A percentile compares a stretch with the other conserved stretches of the same genome.
These are phyloP conservation scores for Castanospermum australe DNA, from an alignment of 306 rosid species.

Conservation along the genomic window DNA sequence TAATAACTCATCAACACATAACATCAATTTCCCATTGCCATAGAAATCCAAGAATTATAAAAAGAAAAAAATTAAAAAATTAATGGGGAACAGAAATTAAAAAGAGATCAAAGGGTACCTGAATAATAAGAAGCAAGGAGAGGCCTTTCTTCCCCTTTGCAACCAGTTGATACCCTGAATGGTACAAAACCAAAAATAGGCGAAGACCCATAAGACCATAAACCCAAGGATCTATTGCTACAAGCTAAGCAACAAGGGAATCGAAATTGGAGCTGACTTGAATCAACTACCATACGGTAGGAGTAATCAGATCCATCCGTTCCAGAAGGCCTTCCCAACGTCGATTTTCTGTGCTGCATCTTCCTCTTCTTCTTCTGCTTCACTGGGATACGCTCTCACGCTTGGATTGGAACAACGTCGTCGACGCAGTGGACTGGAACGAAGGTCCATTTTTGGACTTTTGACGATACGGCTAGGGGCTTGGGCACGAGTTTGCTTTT, in stretches of 20 bases:
- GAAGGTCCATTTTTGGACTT: no score
- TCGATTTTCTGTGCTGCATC: slow-evolving; percentile 67
- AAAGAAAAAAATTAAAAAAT: background rate
- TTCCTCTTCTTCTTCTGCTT: background rate
- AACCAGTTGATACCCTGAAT: slow-evolving; percentile 79
- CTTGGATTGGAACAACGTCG: no score
- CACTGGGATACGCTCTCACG: no score
- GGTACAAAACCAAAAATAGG: background rate
- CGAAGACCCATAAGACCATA: background rate
- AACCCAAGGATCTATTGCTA: background rate
- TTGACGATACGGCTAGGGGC: background rate
- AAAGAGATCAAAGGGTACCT: slow-evolving; percentile 42
- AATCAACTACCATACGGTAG: slow-evolving; percentile 89
- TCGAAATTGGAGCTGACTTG: slow-evolving; percentile 65
- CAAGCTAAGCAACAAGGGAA: background rate
- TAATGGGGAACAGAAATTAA: background rate
- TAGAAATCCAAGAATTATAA: background rate
- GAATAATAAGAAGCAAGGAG: slow-evolving; percentile 39
- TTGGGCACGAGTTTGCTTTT: no score
- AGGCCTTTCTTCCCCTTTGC: slow-evolving; percentile 74
- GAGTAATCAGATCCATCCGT: slow-evolving; percentile 87
- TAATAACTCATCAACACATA: background rate
- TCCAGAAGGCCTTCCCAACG: slow-evolving; percentile 79
- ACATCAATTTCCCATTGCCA: background rate
- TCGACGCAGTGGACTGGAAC: no score